Conservation (phyloP, 23 red algal genomes). For the Gracilaria domingensis region DNA sequence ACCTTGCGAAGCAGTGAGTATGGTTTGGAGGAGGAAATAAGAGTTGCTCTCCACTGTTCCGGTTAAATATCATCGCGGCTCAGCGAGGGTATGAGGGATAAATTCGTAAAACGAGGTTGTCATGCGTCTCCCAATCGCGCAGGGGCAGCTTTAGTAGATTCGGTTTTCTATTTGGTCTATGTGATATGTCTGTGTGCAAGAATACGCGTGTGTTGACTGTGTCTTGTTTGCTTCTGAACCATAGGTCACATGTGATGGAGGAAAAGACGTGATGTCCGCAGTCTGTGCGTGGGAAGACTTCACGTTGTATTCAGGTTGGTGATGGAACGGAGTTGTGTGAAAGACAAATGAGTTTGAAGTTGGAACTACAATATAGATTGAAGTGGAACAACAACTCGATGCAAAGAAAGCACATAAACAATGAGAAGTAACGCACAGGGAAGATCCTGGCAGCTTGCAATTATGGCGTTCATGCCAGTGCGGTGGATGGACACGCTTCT, state of each 20-base stretch:
- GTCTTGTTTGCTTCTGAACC: not conserved
- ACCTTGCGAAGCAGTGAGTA: not conserved
- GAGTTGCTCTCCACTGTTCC: not conserved
- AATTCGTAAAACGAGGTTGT: not conserved
- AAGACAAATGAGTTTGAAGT: not conserved
- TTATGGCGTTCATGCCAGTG: not conserved
- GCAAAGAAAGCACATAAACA: not conserved
- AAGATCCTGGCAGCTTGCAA: not conserved
- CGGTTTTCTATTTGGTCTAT: not conserved
- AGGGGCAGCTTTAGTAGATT: not conserved
- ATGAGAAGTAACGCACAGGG: not conserved
- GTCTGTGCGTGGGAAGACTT: not conserved
- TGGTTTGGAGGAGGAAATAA: not conserved
- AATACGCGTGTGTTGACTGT: not conserved
- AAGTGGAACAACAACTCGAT: not conserved
- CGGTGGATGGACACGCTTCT: no score
- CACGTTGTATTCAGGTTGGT: not conserved
- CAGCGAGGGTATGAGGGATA: not conserved
- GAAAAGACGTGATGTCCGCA: not conserved
- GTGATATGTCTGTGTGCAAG: not conserved
- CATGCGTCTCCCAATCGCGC: not conserved
- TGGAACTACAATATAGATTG: constrained; percentile 7
- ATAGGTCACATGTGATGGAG: not conserved
- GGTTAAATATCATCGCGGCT: not conserved
- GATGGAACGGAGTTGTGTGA: constrained; percentile 4